These are phyloP conservation scores for Thermothelomyces thermophilus DNA, from an alignment of 2,329 filamentous ascomycete species.

Conservation along the genomic window DNA sequence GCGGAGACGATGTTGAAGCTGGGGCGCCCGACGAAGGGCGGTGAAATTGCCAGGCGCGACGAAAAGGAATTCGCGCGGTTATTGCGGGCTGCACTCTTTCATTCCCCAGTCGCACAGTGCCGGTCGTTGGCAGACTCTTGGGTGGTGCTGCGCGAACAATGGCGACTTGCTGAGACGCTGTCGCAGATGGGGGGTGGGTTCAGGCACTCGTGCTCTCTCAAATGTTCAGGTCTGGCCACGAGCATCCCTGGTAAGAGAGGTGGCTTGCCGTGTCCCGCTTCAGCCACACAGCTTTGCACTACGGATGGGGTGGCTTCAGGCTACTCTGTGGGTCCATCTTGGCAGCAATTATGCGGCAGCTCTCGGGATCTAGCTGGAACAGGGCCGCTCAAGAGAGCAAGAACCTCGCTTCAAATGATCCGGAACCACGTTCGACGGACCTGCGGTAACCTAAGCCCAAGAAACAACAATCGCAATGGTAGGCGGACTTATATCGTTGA, in stretches of 20 bases:
- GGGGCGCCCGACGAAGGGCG: constrained; percentile 7
- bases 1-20: not conserved
- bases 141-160: constrained; percentile 2
- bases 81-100: not conserved
- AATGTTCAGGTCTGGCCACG: constrained; percentile 2
- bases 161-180: constrained; percentile 1
- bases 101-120: not conserved
- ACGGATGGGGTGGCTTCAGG: constrained; percentile 3
- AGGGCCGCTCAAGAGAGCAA: too few species aligned
- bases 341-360: too few species aligned
- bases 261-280: constrained; percentile 18
- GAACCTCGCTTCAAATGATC: too few species aligned
- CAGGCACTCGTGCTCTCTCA: not conserved
- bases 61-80: constrained; percentile 1
- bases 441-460: not conserved
- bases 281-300: constrained; percentile 20
- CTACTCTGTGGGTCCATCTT: not conserved
- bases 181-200: constrained; percentile 9
- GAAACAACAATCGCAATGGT: constrained; percentile 7
- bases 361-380: too few species aligned
- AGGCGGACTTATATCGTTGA: not conserved
- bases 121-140: not conserved
- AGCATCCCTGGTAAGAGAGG: constrained; percentile 4
- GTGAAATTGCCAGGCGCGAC: constrained; percentile 9
- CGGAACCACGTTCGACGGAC: too few species aligned